Evolutionary conservation across 202 grass and related monocot species (phyloP).

Genomic region (Digitaria exilis): DNA sequence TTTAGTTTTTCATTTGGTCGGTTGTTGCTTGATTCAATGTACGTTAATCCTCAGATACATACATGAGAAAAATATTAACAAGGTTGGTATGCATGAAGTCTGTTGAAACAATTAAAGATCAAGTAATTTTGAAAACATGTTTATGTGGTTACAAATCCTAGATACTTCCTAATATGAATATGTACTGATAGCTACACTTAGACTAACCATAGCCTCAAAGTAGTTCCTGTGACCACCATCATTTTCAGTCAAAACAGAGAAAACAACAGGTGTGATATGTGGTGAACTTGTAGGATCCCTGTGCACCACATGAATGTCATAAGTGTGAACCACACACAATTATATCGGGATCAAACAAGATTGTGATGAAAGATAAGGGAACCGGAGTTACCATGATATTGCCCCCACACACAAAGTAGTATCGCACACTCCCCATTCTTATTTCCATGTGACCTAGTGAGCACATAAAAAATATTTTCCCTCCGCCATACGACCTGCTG

Average conservation of each 20-base stretch:
- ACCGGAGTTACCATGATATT: background rate
- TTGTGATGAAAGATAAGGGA: background rate
- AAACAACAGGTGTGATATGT: background rate
- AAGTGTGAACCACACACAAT: background rate
- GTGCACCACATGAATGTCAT: background rate
- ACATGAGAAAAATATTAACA: background rate
- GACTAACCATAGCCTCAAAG: background rate
- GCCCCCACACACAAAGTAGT: background rate
- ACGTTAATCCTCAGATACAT: background rate
- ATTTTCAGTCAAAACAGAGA: background rate
- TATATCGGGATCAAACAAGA: background rate
- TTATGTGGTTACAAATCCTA: background rate
- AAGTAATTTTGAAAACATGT: background rate
- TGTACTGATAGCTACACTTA: background rate
- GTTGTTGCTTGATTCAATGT: background rate
- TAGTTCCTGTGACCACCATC: background rate
- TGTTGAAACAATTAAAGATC: background rate
- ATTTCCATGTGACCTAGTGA: background rate
- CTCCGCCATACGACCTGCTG: background rate
- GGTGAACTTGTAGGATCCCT: background rate
- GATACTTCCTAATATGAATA: background rate
- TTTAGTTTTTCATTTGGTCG: too few species aligned
- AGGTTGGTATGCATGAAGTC: background rate
- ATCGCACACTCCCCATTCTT: background rate
- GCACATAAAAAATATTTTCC: background rate